A percentile compares a stretch with the other conserved stretches of the same genome.
These are phyloP conservation scores for Benincasa hispida DNA, from an alignment of 306 rosid species.

Conservation along the genomic window DNA sequence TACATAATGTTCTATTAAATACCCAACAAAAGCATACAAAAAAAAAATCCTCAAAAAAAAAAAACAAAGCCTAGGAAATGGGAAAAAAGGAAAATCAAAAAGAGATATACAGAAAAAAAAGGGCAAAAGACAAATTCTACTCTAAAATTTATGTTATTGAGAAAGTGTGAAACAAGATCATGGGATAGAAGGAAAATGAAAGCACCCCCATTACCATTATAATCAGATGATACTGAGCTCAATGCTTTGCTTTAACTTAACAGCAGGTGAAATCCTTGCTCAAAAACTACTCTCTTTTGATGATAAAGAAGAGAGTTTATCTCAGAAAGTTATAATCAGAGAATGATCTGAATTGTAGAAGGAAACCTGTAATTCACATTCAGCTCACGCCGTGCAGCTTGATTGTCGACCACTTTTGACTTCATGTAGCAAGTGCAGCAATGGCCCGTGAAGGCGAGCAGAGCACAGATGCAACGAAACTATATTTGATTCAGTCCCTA, in stretches of 20 bases:
- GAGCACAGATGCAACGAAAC: background rate
- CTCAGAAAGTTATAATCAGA: background rate
- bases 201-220: background rate
- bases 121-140: background rate
- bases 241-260: background rate
- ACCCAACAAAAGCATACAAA: background rate
- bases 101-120: background rate
- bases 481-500: constrained; percentile 4
- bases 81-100: background rate
- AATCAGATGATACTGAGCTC: background rate
- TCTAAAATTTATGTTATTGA: background rate
- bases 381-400: background rate
- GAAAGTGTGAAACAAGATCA: background rate
- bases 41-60: background rate
- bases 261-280: background rate
- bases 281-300: background rate
- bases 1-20: background rate
- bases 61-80: background rate
- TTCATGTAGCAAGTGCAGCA: background rate
- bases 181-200: background rate
- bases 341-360: background rate
- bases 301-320: background rate
- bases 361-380: background rate
- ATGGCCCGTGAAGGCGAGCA: background rate
- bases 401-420: background rate